These are phyloP conservation scores for Periconia sp. DNA, from an alignment of 2,329 filamentous ascomycete species.

Conservation along the genomic window DNA sequence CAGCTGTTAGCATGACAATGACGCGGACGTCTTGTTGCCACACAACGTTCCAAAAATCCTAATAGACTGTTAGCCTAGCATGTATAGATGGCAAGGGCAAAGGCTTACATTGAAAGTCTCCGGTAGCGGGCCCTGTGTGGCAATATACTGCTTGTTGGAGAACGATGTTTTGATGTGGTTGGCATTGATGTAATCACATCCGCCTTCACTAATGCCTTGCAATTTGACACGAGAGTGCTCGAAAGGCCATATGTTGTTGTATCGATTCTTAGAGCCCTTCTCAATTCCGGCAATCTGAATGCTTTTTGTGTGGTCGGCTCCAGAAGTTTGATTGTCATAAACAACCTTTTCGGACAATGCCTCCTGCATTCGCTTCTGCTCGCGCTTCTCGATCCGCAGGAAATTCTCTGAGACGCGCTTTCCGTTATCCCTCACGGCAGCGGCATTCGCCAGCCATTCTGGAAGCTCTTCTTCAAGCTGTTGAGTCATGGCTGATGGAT, in stretches of 20 bases:
- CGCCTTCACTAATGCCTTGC: slow-evolving; percentile 67
- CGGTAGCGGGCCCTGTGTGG: slow-evolving; percentile 90
- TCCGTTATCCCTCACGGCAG: slow-evolving; percentile 72
- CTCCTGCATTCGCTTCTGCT: slow-evolving; percentile 91
- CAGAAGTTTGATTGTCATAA: slow-evolving; percentile 55
- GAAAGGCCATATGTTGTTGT: slow-evolving; percentile 97
- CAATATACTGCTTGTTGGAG: slow-evolving; percentile 93
- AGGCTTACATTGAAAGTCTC: slow-evolving; percentile 82
- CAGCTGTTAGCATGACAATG: slow-evolving; percentile 95
- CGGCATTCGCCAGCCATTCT: slow-evolving; percentile 75
- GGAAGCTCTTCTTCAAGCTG: slow-evolving; percentile 65
- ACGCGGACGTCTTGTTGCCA: slow-evolving; percentile 97
- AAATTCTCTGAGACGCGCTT: slow-evolving; percentile 84
- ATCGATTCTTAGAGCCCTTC: slow-evolving; percentile 92
- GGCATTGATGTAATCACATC: slow-evolving; percentile 95
- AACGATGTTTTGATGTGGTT: slow-evolving; percentile 80
- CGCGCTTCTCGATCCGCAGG: slow-evolving; percentile 79
- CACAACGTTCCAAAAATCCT: slow-evolving; percentile 98
- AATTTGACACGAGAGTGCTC: slow-evolving; percentile 90
- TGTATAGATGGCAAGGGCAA: background rate
- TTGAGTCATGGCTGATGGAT: slow-evolving; percentile 60
- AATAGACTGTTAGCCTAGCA: slow-evolving; percentile 23
- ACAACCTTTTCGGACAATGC: slow-evolving; percentile 69
- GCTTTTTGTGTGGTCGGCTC: slow-evolving; percentile 47
- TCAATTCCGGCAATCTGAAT: slow-evolving; percentile 90